These are phyloP conservation scores for Phytophthora sojae DNA, from an alignment of 352 stramenopile genomes.

Conservation along the genomic window DNA sequence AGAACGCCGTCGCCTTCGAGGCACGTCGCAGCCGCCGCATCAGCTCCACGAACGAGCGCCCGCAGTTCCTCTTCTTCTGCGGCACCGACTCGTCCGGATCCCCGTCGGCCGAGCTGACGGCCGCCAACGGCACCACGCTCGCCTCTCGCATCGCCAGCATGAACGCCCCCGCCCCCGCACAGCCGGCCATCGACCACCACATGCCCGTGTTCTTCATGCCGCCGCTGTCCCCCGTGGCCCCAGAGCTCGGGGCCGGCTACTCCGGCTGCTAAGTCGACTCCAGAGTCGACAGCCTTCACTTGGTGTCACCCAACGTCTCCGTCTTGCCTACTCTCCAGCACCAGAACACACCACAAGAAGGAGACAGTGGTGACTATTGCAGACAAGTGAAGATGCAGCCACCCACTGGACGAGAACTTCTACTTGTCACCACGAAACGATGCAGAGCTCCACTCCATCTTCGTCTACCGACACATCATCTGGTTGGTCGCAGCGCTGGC, in stretches of 20 bases:
- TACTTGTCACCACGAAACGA: constrained; percentile 23
- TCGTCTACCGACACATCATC: constrained; percentile 16
- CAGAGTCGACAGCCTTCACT: constrained; percentile 25
- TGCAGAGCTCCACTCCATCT: constrained; percentile 18
- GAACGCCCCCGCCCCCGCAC: constrained; percentile 33
- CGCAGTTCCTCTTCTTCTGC: constrained; percentile 84
- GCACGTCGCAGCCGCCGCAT: constrained; percentile 36
- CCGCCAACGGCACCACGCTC: constrained; percentile 30
- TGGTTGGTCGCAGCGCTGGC: constrained; percentile 27
- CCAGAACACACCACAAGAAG: constrained; percentile 32
- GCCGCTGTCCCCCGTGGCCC: constrained; percentile 30
- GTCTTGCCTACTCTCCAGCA: constrained; percentile 29
- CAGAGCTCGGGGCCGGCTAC: constrained; percentile 33
- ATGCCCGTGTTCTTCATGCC: constrained; percentile 82
- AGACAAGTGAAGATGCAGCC: constrained; percentile 32
- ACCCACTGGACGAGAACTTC: constrained; percentile 15
- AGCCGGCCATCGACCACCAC: constrained; percentile 63
- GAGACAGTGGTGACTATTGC: not conserved
- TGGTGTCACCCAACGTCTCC: constrained; percentile 4
- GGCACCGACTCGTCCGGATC: constrained; percentile 56
- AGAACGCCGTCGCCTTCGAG: constrained; percentile 32
- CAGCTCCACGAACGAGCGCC: constrained; percentile 57
- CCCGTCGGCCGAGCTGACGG: constrained; percentile 30
- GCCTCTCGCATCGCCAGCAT: constrained; percentile 32
- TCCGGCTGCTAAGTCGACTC: constrained; percentile 33